Percentiles rank a stretch among this genome's conserved stretches.
phyloP scores from a whole-genome alignment of 1,284 basidiomycete genomes.

The Moesziomyces antarcticus region DNA sequence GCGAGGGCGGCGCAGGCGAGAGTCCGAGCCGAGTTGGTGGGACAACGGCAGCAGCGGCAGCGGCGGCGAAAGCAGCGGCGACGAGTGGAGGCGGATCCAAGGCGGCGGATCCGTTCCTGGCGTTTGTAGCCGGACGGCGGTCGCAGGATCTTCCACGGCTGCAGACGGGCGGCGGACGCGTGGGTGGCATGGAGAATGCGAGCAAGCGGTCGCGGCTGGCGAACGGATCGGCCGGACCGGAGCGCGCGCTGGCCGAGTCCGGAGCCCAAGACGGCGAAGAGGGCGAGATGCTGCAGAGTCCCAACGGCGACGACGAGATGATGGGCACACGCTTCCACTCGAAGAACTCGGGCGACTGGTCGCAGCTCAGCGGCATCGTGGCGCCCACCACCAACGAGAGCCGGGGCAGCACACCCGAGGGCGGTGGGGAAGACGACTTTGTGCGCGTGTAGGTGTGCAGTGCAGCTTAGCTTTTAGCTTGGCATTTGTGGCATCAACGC shows the following conservation, averaged over 20 bases:
- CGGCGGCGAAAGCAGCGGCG: too few species aligned
- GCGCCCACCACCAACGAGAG: background rate
- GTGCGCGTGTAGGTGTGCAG: slow-evolving; percentile 21
- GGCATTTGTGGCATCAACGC: too few species aligned
- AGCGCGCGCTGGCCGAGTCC: slow-evolving; percentile 1
- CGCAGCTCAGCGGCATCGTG: slow-evolving; percentile 20
- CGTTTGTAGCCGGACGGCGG: slow-evolving; percentile 50
- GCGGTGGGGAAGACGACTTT: slow-evolving; percentile 33
- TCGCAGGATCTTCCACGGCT: slow-evolving; percentile 33
- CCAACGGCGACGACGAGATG: slow-evolving; percentile 30
- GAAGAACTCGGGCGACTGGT: slow-evolving; percentile 46
- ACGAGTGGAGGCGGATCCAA: slow-evolving; percentile 7
- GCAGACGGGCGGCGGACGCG: slow-evolving; percentile 1
- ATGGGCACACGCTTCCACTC: slow-evolving; percentile 13
- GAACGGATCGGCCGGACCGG: slow-evolving; percentile 12
- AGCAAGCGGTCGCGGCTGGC: slow-evolving; percentile 27
- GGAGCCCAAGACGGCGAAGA: slow-evolving; percentile 8
- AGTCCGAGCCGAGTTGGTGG: slow-evolving; percentile 21
- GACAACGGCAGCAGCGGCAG: background rate
- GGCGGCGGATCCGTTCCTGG: slow-evolving; percentile 50
- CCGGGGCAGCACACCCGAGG: background rate
- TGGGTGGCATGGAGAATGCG: background rate
- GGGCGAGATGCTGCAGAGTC: slow-evolving; percentile 15
- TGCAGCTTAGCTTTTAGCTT: background rate
- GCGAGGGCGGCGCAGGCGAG: slow-evolving; percentile 8